Conservation (phyloP, 2,329 filamentous ascomycete species). For the Curvularia sp. region DNA sequence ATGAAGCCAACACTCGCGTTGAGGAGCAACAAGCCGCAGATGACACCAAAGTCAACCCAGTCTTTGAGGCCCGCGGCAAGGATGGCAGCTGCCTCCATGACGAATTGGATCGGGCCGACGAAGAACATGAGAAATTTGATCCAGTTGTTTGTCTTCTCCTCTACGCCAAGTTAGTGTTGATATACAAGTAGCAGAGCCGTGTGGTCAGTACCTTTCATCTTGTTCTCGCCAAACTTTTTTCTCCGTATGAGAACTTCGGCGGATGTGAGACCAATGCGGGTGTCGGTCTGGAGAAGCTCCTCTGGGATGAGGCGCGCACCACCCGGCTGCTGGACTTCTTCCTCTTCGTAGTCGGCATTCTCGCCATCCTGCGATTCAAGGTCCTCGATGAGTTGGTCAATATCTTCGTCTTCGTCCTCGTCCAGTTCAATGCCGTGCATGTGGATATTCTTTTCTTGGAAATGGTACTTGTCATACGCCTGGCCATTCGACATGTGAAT, state of each 20-base stretch:
- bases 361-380: slow-evolving; percentile 82
- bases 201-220: slow-evolving; percentile 68
- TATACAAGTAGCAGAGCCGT: not conserved
- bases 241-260: slow-evolving; percentile 69
- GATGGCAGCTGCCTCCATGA: slow-evolving; percentile 85
- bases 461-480: slow-evolving; percentile 18
- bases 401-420: slow-evolving; percentile 81
- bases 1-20: slow-evolving; percentile 88
- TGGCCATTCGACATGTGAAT: slow-evolving; percentile 14
- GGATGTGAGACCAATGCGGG: slow-evolving; percentile 73
- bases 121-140: slow-evolving; percentile 86
- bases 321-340: slow-evolving; percentile 60
- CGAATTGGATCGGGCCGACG: slow-evolving; percentile 88
- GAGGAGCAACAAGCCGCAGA: slow-evolving; percentile 80
- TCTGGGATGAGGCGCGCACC: slow-evolving; percentile 71
- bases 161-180: slow-evolving; percentile 47
- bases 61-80: slow-evolving; percentile 84
- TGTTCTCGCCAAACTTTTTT: slow-evolving; percentile 81
- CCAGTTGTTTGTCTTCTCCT: slow-evolving; percentile 84
- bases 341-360: slow-evolving; percentile 69
- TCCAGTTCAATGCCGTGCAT: slow-evolving; percentile 55
- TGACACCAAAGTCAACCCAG: slow-evolving; percentile 94
- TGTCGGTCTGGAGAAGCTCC: slow-evolving; percentile 79
- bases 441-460: slow-evolving; percentile 12
- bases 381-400: slow-evolving; percentile 86